A percentile compares a stretch with the other conserved stretches of the same genome.
phyloP scores from a whole-genome alignment of 192 early-diverging fungal species.

The Umbelopsis vinacea region DNA sequence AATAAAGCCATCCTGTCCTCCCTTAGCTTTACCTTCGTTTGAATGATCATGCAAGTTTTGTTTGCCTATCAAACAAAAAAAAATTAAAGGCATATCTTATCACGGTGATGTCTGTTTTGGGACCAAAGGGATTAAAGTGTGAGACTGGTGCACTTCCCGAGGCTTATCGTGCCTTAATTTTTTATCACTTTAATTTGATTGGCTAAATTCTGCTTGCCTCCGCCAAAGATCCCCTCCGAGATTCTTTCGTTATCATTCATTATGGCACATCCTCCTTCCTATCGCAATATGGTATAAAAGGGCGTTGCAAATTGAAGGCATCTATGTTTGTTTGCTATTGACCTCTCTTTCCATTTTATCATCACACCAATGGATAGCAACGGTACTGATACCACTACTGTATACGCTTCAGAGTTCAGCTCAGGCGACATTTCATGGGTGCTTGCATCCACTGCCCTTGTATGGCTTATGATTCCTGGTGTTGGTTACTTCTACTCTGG shows the following conservation, averaged over 20 bases:
- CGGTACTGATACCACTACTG: not conserved
- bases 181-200: constrained; percentile 10
- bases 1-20: not conserved
- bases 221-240: constrained; percentile 1
- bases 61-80: constrained; percentile 15
- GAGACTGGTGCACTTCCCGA: not conserved
- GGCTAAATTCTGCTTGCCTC: not conserved
- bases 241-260: constrained; percentile 17
- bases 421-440: constrained; percentile 71
- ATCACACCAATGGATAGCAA: not conserved
- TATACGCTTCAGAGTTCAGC: constrained; percentile 14
- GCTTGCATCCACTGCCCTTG: constrained; percentile 72
- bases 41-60: not conserved
- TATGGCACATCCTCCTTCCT: not conserved
- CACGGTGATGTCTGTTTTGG: constrained; percentile 15
- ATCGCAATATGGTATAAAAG: not conserved
- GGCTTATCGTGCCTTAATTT: constrained; percentile 1
- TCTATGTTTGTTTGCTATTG: not conserved
- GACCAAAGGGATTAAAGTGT: not conserved
- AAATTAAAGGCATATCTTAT: constrained; percentile 15
- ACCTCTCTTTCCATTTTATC: not conserved
- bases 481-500: constrained; percentile 97
- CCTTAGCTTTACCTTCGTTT: not conserved
- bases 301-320: not conserved
- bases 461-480: constrained; percentile 95